phyloP scores from a whole-genome alignment of 2,329 filamentous ascomycete species.

The Ophiostoma perfectum region DNA sequence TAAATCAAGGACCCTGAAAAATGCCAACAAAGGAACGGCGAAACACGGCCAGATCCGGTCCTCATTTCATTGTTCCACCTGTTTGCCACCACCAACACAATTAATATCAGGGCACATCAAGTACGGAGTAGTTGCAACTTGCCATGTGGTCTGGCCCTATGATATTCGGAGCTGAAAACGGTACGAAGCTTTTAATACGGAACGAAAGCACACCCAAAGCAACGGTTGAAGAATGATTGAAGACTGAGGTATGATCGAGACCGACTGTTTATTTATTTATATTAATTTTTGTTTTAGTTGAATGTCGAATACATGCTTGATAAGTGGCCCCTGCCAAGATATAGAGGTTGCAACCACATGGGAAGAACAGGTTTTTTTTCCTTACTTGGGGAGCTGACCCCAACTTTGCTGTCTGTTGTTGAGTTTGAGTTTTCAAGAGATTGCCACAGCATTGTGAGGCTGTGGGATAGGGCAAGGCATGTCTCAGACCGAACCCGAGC shows the following conservation, averaged over 20 bases:
- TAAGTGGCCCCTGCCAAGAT: neutral
- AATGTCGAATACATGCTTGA: too few species aligned
- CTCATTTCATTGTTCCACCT: neutral
- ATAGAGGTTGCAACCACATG: neutral
- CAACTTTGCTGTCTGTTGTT: neutral
- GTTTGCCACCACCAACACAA: neutral
- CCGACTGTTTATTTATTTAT: too few species aligned
- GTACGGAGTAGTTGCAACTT: neutral
- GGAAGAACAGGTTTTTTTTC: neutral
- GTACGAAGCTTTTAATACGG: neutral
- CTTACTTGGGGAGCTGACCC: neutral
- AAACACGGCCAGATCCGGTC: constrained; percentile 3
- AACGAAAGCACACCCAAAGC: too few species aligned
- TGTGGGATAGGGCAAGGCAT: neutral
- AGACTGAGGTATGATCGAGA: too few species aligned
- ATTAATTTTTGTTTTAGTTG: too few species aligned
- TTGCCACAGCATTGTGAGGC: neutral
- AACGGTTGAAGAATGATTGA: too few species aligned
- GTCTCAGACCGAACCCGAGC: neutral
- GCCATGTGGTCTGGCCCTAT: neutral
- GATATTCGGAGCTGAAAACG: neutral
- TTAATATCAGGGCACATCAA: too few species aligned
- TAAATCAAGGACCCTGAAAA: too few species aligned
- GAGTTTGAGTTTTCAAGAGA: neutral
- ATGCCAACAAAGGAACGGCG: neutral